Base-by-base conservation (phyloP, 306 rosid species). In the Nissolia schottii region DNA sequence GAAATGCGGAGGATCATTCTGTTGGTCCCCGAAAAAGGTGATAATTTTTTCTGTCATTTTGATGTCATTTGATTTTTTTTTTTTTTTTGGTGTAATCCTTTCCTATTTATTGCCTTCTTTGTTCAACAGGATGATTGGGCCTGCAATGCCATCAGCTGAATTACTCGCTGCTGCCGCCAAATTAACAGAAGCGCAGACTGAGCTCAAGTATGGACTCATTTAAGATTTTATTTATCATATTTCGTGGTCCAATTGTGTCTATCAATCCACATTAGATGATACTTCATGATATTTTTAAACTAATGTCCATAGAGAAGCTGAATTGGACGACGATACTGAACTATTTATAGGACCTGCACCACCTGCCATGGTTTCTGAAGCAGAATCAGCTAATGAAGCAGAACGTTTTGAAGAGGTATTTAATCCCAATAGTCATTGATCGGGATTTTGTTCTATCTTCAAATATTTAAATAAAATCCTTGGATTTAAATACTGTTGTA, bases 321-420 rank as follows among this genome's bases (percentile, higher is more conserved):
- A 90, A 73, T 72, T 90, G 89, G 97, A 79, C 38, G 96, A 76
- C 22, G 97, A 93, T 70, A 22, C 19, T 76, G 96, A 71, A 69
- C 24, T 78, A 32, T 91, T 93, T 78, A 70, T 93, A 43, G 97
- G 98, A 72, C 98, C 97, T 77, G 83, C 97, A 35, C 97, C 94
- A 18, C 96, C 96, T 63, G 94, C 97, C 56, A 35, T 91, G 84
- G 94, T 91, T 80, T 62, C 88, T 72, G 96, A 91, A 86, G 88
- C 90, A 62, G 98, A 83, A 75, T 89, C 89, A 19, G 96, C 98
- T 15, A 91, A 93, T 74, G 97, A 93, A 61, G 98, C 96, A 10
- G 98, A 93, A 76, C 88, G 96, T 54, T 89, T 91, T 81, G 97
- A 93, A 85, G 98, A 93, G 96, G 98, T 93, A 84, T 65, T 34